Evolutionary conservation across 257 asterid species (phyloP).

Genomic region (Lavandula angustifolia): DNA sequence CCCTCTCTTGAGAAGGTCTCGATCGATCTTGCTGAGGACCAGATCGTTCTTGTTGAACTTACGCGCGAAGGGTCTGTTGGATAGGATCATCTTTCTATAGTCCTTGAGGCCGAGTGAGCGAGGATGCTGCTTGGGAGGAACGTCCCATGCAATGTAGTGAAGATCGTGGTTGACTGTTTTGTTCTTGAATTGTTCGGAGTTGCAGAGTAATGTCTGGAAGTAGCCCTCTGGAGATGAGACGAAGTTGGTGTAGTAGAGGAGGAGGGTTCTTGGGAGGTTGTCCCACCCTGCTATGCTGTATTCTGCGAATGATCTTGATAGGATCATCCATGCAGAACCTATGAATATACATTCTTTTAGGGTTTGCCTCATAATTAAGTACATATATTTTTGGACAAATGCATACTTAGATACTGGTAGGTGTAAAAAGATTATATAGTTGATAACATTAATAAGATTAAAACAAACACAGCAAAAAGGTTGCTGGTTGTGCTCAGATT

Average conservation of each 20-base stretch:
- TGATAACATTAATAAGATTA: no score
- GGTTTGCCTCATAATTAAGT: no score
- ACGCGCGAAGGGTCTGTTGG: conserved; percentile 80
- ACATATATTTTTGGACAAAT: no score
- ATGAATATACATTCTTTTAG: no score
- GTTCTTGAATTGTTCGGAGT: conserved; percentile 65
- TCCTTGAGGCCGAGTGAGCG: conserved; percentile 70
- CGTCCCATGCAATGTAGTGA: conserved; percentile 85
- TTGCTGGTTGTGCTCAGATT: not conserved
- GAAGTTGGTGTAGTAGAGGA: conserved; percentile 83
- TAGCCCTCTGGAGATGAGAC: conserved; percentile 89
- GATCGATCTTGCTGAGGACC: conserved; percentile 70
- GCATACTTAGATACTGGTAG: no score
- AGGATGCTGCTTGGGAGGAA: conserved; percentile 88
- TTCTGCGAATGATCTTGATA: conserved; percentile 80
- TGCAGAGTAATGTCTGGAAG: conserved; percentile 79
- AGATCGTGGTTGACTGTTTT: conserved; percentile 75
- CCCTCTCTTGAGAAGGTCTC: conserved; percentile 58
- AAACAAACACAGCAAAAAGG: no score
- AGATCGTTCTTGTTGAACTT: conserved; percentile 75
- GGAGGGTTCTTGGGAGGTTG: conserved; percentile 80
- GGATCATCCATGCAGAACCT: conserved; percentile 91
- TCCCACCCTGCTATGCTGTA: conserved; percentile 78
- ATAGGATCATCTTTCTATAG: conserved; percentile 58
- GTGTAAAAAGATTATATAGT: no score